A percentile compares a stretch with the other conserved stretches of the same genome.
These are phyloP conservation scores for Calendula officinalis DNA, from an alignment of 129 eudicot species.

Conservation along the genomic window DNA sequence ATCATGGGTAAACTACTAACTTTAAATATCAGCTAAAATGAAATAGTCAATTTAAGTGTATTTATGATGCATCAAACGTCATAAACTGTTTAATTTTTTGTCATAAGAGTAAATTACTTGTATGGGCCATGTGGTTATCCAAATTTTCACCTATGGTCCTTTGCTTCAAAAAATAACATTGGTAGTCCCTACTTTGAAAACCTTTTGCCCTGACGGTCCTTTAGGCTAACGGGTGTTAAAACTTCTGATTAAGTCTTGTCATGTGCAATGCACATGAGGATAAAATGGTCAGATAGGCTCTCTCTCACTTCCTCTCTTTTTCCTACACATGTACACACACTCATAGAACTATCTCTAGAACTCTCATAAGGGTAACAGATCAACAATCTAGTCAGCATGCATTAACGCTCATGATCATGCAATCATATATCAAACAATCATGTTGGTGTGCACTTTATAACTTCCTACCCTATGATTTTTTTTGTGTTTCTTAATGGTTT, in stretches of 20 bases:
- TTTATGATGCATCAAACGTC: not conserved
- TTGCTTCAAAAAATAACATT: no score
- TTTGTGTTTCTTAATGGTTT: slow-evolving; percentile 55
- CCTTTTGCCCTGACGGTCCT: no score
- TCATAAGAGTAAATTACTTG: no score
- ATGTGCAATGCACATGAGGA: no score
- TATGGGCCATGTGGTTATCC: not conserved
- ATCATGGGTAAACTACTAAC: not conserved
- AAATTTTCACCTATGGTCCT: no score
- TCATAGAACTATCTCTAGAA: no score
- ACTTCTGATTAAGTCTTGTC: no score
- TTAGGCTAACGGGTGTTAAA: no score
- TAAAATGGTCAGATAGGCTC: no score
- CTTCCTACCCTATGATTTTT: not conserved
- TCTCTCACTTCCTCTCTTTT: no score
- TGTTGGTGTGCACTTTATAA: not conserved
- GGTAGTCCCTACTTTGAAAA: no score
- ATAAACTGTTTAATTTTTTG: not conserved
- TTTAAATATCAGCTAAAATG: not conserved
- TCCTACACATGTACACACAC: no score
- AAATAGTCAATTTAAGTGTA: not conserved
- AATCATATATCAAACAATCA: not conserved
- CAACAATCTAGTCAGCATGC: not conserved
- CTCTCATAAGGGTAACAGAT: not conserved
- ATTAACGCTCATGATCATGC: not conserved